Evolutionary conservation across 2,329 filamentous ascomycete species (phyloP).

Genomic region (Talaromyces sp.): DNA sequence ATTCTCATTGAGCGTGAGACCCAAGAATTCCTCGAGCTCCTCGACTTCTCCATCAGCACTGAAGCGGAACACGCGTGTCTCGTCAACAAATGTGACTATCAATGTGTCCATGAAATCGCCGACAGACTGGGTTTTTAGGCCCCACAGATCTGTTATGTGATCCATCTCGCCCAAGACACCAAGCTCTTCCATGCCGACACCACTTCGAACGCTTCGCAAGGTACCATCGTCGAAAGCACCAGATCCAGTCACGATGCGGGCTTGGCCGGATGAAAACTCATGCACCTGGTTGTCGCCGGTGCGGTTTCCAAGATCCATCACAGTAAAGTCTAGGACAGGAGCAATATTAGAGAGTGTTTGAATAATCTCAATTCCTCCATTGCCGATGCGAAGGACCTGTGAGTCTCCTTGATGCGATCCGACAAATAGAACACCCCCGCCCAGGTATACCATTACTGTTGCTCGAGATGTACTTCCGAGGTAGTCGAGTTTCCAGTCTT

Average conservation of each 20-base stretch:
- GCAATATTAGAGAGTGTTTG: conserved; percentile 84
- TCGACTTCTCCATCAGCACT: conserved; percentile 75
- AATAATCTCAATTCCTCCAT: conserved; percentile 66
- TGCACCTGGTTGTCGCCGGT: conserved; percentile 78
- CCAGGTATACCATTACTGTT: conserved; percentile 75
- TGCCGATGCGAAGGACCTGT: conserved; percentile 70
- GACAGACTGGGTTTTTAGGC: conserved; percentile 59
- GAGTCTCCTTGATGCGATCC: conserved; percentile 93
- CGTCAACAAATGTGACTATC: conserved; percentile 76
- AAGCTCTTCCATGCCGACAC: conserved; percentile 86
- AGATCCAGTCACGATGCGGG: conserved; percentile 88
- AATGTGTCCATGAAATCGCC: conserved; percentile 63
- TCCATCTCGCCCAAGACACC: conserved; percentile 80
- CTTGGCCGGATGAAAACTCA: conserved; percentile 93
- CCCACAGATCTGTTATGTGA: conserved; percentile 73
- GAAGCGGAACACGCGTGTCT: conserved; percentile 83
- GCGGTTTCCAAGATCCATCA: conserved; percentile 93
- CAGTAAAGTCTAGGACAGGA: conserved; percentile 87
- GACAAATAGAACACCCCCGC: conserved; percentile 71
- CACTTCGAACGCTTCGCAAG: conserved; percentile 86
- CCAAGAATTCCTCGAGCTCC: conserved; percentile 76
- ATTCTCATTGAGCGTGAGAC: conserved; percentile 67
- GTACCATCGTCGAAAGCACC: conserved; percentile 88
- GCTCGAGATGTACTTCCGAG: conserved; percentile 74
- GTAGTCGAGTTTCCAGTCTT: conserved; percentile 69